Evolutionary conservation across 108 stramenopile species (phyloP), one percentile per base, ranked within the genome.

Genomic region (Cyclotella cryptica): DNA sequence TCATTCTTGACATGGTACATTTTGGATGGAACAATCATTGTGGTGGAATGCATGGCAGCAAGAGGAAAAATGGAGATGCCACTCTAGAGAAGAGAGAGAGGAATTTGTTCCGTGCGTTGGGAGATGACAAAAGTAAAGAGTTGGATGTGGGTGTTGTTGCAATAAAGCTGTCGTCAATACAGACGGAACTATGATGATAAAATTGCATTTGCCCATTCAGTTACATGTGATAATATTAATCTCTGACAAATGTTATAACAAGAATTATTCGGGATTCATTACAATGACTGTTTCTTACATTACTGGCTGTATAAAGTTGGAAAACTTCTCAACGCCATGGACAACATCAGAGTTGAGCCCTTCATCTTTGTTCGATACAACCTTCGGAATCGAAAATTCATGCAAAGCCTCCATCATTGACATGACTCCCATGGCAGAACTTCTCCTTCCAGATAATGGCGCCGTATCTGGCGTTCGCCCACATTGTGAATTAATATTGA

Each of bases 21-120:
- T n/a, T n/a, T n/a, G 59, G 67, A 6, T 88, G 88, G 88, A 74
- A 82, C 11, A 86, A 88, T 71, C 65, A 86, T 26, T 54, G 57
- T 29, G 85, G 84, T 67, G 85, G 58, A 72, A 60, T 57, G 68
- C 60, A n/a, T n/a, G n/a, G n/a, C n/a, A n/a, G n/a, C n/a, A n/a
- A n/a, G n/a, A n/a, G n/a, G n/a, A n/a, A n/a, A 49, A 17, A 45
- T 10, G 84, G 79, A 11, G 74, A 83, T 72, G 53, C 26, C 14
- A 52, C 46, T 51, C 66, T 81, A 39, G 70, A 77, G 54, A 57
- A 45, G 28, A 40, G 69, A 24, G 39, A 77, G 11, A 81, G 29
- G 81, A 66, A 45, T 14, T 45, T 81, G 43, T 77, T 63, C 52
- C 14, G 2, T 15, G 61, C 40, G 13, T 47, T 81, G 15, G 63